Evolutionary conservation across 2,329 filamentous ascomycete genomes (phyloP).

Genomic region (Pezicula neosporulosa): DNA sequence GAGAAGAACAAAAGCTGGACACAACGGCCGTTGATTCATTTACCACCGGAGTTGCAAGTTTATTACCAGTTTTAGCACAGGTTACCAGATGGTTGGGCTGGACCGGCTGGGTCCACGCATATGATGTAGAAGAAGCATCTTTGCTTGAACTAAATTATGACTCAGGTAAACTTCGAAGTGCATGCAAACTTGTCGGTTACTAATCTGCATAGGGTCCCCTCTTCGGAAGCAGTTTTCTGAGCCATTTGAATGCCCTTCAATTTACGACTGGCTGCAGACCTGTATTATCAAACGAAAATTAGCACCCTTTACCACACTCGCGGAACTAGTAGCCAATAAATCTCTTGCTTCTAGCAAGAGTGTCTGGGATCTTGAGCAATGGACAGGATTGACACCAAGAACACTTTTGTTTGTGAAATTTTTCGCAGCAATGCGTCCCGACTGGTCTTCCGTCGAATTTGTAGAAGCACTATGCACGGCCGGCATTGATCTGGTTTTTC

Average conservation of each 20-base stretch:
- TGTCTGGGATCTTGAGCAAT: conserved; percentile 16
- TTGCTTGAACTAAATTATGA: conserved; percentile 54
- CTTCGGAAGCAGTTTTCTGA: conserved; percentile 33
- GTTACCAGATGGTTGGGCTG: conserved; percentile 81
- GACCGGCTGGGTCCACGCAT: conserved; percentile 58
- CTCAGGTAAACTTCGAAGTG: conserved; percentile 32
- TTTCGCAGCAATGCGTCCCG: conserved; percentile 53
- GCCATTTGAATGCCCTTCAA: conserved; percentile 53
- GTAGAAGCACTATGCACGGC: conserved; percentile 72
- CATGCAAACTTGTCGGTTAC: neutral
- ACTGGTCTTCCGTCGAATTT: conserved; percentile 54
- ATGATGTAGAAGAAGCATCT: conserved; percentile 53
- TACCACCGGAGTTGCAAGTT: conserved; percentile 38
- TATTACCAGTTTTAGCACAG: conserved; percentile 77
- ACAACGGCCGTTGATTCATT: conserved; percentile 49
- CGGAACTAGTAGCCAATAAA: conserved; percentile 39
- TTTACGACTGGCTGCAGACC: conserved; percentile 51
- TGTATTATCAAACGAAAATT: conserved; percentile 29
- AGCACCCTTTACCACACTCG: conserved; percentile 43
- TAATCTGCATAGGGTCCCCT: conserved; percentile 9
- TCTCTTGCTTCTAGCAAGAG: conserved; percentile 12
- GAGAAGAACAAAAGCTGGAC: conserved; percentile 85
- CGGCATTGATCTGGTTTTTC: conserved; percentile 61
- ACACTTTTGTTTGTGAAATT: conserved; percentile 69
- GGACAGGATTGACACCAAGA: conserved; percentile 48